Base-by-base conservation (phyloP, 441 rosid genomes). In the Croton laevigatus region DNA sequence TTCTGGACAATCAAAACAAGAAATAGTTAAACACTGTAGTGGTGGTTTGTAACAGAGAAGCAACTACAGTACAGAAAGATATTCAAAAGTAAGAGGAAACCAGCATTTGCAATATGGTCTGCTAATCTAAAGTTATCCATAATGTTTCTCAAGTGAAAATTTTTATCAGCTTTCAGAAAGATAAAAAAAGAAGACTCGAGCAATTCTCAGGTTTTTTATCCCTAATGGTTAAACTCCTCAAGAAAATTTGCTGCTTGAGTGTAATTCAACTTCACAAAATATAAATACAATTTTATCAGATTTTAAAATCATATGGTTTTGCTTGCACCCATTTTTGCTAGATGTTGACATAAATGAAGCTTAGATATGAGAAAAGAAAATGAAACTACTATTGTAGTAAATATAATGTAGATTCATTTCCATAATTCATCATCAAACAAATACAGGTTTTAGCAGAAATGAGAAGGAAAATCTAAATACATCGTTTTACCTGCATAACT, bases 401-500 rank as follows among this genome's bases (percentile, higher is more conserved):
- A 38, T 23, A 53, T n/a, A 45, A 6, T 23, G 16, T 17, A 16
- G 27, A 19, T 40, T 53, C 57, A n/a, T 53, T 65, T 13, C 11
- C 32, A 49, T 57, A 27, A 3, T 49, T 12, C 12, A 52, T 34
- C 36, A n/a, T 37, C 55, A 34, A 66, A 68, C 19, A 75, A 52
- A 52, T 54, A 66, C 38, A 22, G 1, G 6, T 51, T 22, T 65
- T 49, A 0, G 42, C 4, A 37, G 52, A 38, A 2, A 49, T 45
- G 37, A 34, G 52, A 32, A 52, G 68, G 12, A 3, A 16, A 62
- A 68, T 22, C 38, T 64, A 70, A 61, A 12, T 9, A 63, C 19
- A 14, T 36, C 1, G 46, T 75, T 6, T 6, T 40, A 91, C 98
- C 97, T 94, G 80, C 97, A 94, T 94, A 77, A 94, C 97, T 86